Percentiles rank a stretch among this genome's conserved stretches.
phyloP scores from a whole-genome alignment of 805 yeast genomes.

The Candida xiaguanensis region DNA sequence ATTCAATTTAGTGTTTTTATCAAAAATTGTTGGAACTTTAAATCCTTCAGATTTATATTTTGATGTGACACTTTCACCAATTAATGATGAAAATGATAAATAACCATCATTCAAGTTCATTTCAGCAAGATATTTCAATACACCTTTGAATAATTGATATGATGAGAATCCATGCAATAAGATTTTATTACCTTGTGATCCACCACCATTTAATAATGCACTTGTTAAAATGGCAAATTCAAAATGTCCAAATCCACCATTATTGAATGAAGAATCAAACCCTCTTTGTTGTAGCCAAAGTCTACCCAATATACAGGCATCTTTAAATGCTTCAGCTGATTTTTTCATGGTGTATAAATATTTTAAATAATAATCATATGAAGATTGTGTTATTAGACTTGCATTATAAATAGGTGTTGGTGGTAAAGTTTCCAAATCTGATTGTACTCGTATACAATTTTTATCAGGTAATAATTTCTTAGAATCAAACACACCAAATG shows the following conservation, averaged over 20 bases:
- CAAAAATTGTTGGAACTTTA: constrained; percentile 71
- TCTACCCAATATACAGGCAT: constrained; percentile 82
- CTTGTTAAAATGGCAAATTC: constrained; percentile 84
- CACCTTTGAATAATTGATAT: constrained; percentile 90
- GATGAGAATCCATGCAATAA: constrained; percentile 85
- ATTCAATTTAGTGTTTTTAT: constrained; percentile 72
- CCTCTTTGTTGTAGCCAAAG: constrained; percentile 91
- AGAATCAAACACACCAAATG: constrained; percentile 64
- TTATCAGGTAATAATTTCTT: constrained; percentile 76
- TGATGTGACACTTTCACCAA: constrained; percentile 43
- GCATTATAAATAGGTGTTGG: constrained; percentile 90
- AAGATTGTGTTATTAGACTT: constrained; percentile 64
- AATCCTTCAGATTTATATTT: constrained; percentile 56
- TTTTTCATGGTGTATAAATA: constrained; percentile 73
- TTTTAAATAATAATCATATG: constrained; percentile 68
- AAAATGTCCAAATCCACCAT: constrained; percentile 88
- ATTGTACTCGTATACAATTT: constrained; percentile 75
- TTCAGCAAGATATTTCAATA: constrained; percentile 74
- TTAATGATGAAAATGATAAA: constrained; percentile 58
- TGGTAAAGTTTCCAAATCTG: constrained; percentile 42
- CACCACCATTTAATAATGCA: constrained; percentile 80
- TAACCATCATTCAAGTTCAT: constrained; percentile 71
- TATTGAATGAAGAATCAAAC: constrained; percentile 55
- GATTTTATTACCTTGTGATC: constrained; percentile 67
- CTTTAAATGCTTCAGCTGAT: constrained; percentile 75